Conservation (phyloP, 345 rosid species). For the Boechera stricta region DNA sequence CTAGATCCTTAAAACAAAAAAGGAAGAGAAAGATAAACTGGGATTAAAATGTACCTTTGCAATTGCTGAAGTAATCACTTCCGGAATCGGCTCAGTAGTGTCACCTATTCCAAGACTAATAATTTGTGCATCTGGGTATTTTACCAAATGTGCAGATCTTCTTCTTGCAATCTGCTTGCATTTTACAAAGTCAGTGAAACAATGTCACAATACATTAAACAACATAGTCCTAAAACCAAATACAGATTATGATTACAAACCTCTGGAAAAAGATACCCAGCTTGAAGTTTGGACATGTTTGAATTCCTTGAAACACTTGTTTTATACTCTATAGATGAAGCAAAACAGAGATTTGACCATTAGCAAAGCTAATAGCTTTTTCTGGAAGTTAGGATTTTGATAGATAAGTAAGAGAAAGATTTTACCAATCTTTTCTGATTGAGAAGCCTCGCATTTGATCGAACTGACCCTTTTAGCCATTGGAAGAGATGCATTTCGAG, state of each 20-base stretch:
- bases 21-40: not conserved
- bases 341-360: not conserved
- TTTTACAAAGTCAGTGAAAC: not conserved
- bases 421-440: conserved; percentile 35
- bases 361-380: not conserved
- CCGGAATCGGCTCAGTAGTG: conserved; percentile 96
- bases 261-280: conserved; percentile 95
- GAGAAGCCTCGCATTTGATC: conserved; percentile 36
- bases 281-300: conserved; percentile 91
- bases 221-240: not conserved
- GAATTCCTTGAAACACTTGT: conserved; percentile 81
- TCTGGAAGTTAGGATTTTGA: not conserved
- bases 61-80: conserved; percentile 80
- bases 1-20: not conserved
- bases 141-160: conserved; percentile 77
- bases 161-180: conserved; percentile 75
- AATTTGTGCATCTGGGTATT: conserved; percentile 81
- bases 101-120: conserved; percentile 96
- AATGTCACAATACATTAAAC: not conserved
- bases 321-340: conserved; percentile 60
- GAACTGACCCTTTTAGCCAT: conserved; percentile 30
- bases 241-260: conserved; percentile 45
- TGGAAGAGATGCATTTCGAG: conserved; percentile 31
- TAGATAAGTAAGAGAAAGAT: no score
- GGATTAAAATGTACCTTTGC: conserved; percentile 53